Evolutionary conservation across 441 rosid genomes (phyloP), one percentile per base, ranked within the genome.

Genomic region (Sinapis alba): DNA sequence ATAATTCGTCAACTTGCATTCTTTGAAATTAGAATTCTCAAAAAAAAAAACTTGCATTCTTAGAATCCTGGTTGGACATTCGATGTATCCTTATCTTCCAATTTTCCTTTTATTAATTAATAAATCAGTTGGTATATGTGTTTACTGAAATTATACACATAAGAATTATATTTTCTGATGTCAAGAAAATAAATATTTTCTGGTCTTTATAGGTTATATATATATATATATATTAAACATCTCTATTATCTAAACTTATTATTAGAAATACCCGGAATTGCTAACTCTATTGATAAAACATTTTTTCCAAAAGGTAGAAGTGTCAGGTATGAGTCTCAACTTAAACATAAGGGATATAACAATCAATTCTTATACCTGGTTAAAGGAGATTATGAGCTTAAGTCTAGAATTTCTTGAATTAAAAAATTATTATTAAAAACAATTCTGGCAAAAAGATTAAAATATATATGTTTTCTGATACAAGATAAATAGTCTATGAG

Each of bases 1-100:
- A 45, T 38, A 65, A 65, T 77, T 77, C n/a, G 62, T 34, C 80
- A 71, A 71, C 72, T 77, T 71, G 76, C 80, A 58, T 65, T 15
- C 34, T n/a, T n/a, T n/a, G n/a, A n/a, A n/a, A n/a, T n/a, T n/a
- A n/a, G n/a, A n/a, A n/a, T n/a, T n/a, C n/a, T n/a, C n/a, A n/a
- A n/a, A n/a, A n/a, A n/a, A n/a, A n/a, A n/a, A n/a, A n/a, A n/a
- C n/a, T n/a, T 69, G 74, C 79, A 53, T 62, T 12, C 36, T 23
- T 60, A 24, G 11, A 61, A 50, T 68, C n/a, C n/a, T n/a, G n/a
- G n/a, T n/a, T n/a, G n/a, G n/a, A 9, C 20, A 4, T 20, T 74
- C 36, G 45, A 65, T n/a, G n/a, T n/a, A n/a, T n/a, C n/a, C n/a
- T n/a, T n/a, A 47, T 66, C 78, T 60, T 60, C 51, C 45, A 5